These are phyloP conservation scores for Erodium texanum DNA, from an alignment of 441 rosid genomes.

Conservation along the genomic window DNA sequence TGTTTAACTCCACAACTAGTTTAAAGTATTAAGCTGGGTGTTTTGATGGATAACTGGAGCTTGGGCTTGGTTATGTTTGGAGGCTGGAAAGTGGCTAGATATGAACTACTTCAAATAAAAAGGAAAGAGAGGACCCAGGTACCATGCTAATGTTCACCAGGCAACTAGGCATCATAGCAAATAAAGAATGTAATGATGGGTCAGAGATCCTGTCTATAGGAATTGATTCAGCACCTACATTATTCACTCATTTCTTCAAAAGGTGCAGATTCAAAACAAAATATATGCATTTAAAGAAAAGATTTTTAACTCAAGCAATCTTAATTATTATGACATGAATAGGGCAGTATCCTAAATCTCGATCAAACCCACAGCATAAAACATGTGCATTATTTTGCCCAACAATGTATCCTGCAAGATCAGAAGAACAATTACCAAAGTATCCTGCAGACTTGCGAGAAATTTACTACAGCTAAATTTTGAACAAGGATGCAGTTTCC, in stretches of 20 bases:
- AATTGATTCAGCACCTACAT: not conserved
- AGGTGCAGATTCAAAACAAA: not conserved
- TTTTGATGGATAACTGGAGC: too few relatives aligned
- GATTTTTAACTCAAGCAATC: not conserved
- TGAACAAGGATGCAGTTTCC: not conserved
- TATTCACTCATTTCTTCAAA: conserved; percentile 1
- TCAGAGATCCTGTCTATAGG: not conserved
- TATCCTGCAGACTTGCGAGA: conserved; percentile 3
- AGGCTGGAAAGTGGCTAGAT: too few relatives aligned
- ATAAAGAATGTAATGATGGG: not conserved
- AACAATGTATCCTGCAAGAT: conserved; percentile 1
- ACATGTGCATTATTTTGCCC: not conserved
- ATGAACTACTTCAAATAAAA: too few relatives aligned
- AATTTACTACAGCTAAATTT: not conserved
- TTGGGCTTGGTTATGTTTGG: too few relatives aligned
- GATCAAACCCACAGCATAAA: conserved; percentile 6
- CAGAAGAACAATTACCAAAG: not conserved
- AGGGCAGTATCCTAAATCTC: not conserved
- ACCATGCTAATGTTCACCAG: not conserved
- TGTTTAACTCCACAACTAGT: not conserved
- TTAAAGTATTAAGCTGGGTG: too few relatives aligned
- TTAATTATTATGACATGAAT: not conserved
- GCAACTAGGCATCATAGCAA: conserved; percentile 4
- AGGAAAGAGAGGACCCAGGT: not conserved
- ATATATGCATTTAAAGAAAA: not conserved